These are phyloP conservation scores for Erodium trifolium DNA, from an alignment of 441 rosid genomes.

Conservation along the genomic window DNA sequence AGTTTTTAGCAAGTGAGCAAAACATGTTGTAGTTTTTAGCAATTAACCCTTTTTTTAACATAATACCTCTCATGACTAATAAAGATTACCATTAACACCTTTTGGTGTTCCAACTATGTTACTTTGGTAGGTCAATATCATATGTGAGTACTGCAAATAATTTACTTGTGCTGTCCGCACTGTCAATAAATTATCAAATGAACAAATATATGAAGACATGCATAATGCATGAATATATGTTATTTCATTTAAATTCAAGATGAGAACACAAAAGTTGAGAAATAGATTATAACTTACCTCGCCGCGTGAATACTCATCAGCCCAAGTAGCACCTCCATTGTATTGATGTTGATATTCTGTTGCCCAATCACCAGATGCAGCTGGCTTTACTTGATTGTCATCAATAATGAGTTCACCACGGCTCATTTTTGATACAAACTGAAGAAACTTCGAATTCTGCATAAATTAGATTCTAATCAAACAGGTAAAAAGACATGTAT, in stretches of 20 bases:
- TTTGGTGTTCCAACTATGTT: background rate
- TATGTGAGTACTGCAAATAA: background rate
- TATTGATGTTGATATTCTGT: constrained; percentile 74
- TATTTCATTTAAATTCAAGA: background rate
- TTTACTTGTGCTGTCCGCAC: background rate
- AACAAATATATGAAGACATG: background rate
- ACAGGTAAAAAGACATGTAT: background rate
- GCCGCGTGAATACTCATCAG: constrained; percentile 61
- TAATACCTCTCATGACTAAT: background rate
- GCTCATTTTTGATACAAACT: constrained; percentile 97
- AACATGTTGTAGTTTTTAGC: too few relatives aligned
- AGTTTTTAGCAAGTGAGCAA: too few relatives aligned
- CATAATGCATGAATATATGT: too few relatives aligned
- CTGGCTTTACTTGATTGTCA: constrained; percentile 86
- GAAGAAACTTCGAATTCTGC: constrained; percentile 98
- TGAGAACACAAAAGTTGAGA: background rate
- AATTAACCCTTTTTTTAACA: too few relatives aligned
- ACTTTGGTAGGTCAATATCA: background rate
- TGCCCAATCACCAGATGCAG: constrained; percentile 75
- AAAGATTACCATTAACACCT: background rate
- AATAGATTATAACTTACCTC: constrained; percentile 33
- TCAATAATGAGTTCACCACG: constrained; percentile 95
- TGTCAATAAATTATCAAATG: background rate
- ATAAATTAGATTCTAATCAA: constrained; percentile 20
- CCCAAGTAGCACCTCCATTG: constrained; percentile 70